phyloP scores from a whole-genome alignment of 208 protist species.

The Leishmania aethiopica region DNA sequence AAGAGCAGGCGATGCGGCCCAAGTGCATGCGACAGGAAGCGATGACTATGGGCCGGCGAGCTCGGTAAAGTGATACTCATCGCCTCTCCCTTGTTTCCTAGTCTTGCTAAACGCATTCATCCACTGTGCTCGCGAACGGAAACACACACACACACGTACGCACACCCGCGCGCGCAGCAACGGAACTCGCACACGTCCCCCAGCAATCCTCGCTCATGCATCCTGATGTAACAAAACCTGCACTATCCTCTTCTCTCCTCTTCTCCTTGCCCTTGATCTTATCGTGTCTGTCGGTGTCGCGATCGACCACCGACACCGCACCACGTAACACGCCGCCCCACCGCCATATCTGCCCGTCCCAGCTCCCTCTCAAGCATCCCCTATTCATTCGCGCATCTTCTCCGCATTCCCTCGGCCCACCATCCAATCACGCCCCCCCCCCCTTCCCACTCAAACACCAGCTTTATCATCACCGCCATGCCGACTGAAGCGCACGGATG shows the following conservation, averaged over 20 bases:
- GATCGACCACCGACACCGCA: background rate
- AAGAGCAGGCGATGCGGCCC: background rate
- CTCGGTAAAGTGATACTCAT: background rate
- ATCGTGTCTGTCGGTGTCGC: background rate
- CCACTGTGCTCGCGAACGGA: background rate
- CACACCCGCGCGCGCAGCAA: background rate
- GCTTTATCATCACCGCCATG: constrained; percentile 27
- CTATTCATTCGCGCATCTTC: background rate
- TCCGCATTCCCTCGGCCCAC: background rate
- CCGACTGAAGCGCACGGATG: constrained; percentile 48
- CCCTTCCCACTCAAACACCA: background rate
- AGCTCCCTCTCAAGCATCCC: background rate
- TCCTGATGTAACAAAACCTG: background rate
- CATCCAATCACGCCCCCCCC: background rate
- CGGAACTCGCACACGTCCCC: background rate
- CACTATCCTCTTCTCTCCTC: background rate
- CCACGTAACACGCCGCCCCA: background rate
- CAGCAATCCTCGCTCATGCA: background rate
- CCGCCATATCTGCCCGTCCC: background rate
- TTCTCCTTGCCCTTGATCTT: background rate
- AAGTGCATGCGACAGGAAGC: background rate
- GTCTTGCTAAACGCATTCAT: background rate
- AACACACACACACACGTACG: background rate
- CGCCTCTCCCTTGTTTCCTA: background rate
- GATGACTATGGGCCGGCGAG: background rate